Percentiles rank a stretch among this genome's conserved stretches.
Evolutionary conservation across 768 basidiomycete genomes (phyloP).

Genomic region (Mycena olivaceomarginata): DNA sequence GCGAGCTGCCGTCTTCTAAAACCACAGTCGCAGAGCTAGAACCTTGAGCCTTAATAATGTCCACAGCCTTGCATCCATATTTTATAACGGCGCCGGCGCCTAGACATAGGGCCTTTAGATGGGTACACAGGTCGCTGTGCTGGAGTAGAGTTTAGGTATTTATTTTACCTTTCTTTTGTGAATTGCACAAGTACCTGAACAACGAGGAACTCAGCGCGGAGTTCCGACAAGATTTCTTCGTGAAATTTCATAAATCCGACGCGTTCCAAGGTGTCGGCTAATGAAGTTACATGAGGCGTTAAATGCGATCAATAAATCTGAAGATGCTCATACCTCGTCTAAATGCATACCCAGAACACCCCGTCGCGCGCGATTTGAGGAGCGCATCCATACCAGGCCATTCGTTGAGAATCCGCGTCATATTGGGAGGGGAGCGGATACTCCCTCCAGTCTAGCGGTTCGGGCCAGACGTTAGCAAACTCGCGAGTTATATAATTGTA

Average conservation of each 20-base stretch:
- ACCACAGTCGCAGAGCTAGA: slow-evolving; percentile 10
- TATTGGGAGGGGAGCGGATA: slow-evolving; percentile 26
- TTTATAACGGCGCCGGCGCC: slow-evolving; percentile 28
- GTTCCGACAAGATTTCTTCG: slow-evolving; percentile 28
- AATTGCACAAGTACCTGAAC: slow-evolving; percentile 7
- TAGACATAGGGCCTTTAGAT: slow-evolving; percentile 25
- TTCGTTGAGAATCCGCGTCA: no score
- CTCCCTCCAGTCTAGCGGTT: slow-evolving; percentile 24
- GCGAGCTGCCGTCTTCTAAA: slow-evolving; percentile 16
- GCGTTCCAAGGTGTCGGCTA: slow-evolving; percentile 27
- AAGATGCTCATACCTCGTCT: slow-evolving; percentile 9
- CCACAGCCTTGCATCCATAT: slow-evolving; percentile 4
- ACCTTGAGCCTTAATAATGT: no score
- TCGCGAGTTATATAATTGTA: background rate
- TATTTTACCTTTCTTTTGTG: background rate
- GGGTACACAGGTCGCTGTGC: slow-evolving; percentile 24
- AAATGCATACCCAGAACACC: slow-evolving; percentile 30
- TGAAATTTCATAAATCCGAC: slow-evolving; percentile 35
- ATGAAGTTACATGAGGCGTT: slow-evolving; percentile 13
- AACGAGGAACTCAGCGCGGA: slow-evolving; percentile 24
- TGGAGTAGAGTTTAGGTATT: background rate
- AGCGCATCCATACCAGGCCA: slow-evolving; percentile 35
- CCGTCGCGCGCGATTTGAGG: background rate
- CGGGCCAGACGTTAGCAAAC: background rate
- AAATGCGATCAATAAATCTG: background rate